A percentile compares a stretch with the other conserved stretches of the same genome.
Evolutionary conservation across 225 moss, liverwort and hornwort species (phyloP).

Genomic region (Physcomitrium patens): DNA sequence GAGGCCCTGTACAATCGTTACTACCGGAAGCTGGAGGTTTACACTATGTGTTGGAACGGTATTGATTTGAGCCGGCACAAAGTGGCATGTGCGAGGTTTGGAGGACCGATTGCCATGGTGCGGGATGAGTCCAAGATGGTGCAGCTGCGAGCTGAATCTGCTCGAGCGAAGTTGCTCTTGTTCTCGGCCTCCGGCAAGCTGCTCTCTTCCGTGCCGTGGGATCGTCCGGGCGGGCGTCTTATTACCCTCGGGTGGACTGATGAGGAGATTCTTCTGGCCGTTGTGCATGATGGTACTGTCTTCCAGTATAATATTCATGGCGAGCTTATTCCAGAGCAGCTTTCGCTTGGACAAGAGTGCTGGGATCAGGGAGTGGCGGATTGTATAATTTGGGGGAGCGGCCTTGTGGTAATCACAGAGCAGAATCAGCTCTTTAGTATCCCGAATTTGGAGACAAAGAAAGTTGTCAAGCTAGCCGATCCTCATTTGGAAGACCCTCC

Average conservation of each 20-base stretch:
- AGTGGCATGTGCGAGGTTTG: conserved; percentile 89
- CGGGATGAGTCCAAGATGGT: conserved; percentile 99
- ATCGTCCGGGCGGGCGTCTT: conserved; percentile 85
- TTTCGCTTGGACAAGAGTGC: conserved; percentile 80
- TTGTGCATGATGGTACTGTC: conserved; percentile 90
- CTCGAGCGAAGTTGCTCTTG: conserved; percentile 83
- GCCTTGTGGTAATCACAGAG: conserved; percentile 82
- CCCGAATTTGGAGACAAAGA: conserved; percentile 78
- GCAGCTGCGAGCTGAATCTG: conserved; percentile 91
- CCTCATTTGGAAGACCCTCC: conserved; percentile 86
- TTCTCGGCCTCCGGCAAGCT: conserved; percentile 83
- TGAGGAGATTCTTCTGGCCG: conserved; percentile 83
- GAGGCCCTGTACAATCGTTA: conserved; percentile 77
- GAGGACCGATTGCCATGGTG: conserved; percentile 92
- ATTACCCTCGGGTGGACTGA: conserved; percentile 91
- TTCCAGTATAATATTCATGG: conserved; percentile 90
- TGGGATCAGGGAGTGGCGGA: conserved; percentile 96
- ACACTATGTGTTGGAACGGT: conserved; percentile 88
- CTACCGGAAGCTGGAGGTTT: conserved; percentile 95
- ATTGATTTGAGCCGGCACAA: conserved; percentile 88
- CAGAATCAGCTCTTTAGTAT: conserved; percentile 86
- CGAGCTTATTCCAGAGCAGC: conserved; percentile 76
- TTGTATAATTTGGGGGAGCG: conserved; percentile 87
- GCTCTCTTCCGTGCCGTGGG: conserved; percentile 80
- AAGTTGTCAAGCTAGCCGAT: conserved; percentile 82